Percentiles rank a stretch among this genome's conserved stretches.
These are phyloP conservation scores for Melanomma pulvis-pyrius DNA, from an alignment of 495 filamentous ascomycete species.

Conservation along the genomic window DNA sequence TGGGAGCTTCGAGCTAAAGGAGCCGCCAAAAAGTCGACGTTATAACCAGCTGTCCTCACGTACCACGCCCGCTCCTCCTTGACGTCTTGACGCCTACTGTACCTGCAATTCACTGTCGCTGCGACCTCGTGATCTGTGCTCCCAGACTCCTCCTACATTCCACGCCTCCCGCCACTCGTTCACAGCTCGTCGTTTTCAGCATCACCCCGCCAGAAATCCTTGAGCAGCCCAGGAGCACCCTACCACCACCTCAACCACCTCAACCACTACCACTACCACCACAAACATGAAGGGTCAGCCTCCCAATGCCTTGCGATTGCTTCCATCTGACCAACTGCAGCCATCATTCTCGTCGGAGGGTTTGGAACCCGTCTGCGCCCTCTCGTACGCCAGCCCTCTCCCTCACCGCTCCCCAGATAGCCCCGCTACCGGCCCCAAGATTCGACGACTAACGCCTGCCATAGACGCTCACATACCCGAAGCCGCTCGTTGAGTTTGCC, in stretches of 20 bases:
- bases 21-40: constrained; percentile 6
- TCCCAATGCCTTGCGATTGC: background rate
- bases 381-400: constrained; percentile 68
- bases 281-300: constrained; percentile 39
- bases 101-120: constrained; percentile 3
- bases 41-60: constrained; percentile 37
- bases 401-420: constrained; percentile 26
- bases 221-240: background rate
- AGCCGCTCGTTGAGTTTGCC: constrained; percentile 96
- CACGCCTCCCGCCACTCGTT: background rate
- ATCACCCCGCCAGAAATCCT: background rate
- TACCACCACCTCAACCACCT: background rate
- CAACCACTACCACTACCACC: constrained; percentile 9
- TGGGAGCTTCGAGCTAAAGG: constrained; percentile 32
- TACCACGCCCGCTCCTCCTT: constrained; percentile 11
- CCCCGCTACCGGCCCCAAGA: constrained; percentile 14
- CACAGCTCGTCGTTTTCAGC: constrained; percentile 12
- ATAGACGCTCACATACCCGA: constrained; percentile 94
- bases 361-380: constrained; percentile 98
- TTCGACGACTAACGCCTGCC: constrained; percentile 22
- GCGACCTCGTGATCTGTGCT: background rate
- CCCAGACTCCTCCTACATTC: background rate
- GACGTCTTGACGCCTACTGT: constrained; percentile 1
- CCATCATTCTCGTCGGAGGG: constrained; percentile 98
- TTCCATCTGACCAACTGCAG: constrained; percentile 51